phyloP scores from a whole-genome alignment of 768 basidiomycete species.

The Termitomyces sp. region DNA sequence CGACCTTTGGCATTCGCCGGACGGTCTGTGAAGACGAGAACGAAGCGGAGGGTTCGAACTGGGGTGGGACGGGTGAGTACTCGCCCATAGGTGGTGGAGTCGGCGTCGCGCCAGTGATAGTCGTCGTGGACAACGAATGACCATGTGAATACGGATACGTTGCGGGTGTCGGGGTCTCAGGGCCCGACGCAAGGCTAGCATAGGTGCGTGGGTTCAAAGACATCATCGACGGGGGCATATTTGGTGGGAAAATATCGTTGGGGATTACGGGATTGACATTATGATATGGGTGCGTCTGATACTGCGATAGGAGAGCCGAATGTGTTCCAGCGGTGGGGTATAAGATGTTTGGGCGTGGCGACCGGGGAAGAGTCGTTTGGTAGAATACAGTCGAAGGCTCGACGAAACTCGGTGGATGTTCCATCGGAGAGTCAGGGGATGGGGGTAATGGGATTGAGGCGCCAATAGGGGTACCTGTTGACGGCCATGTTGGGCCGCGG shows the following conservation, averaged over 20 bases:
- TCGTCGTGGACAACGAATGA: conserved; percentile 48
- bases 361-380: conserved; percentile 51
- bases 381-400: conserved; percentile 65
- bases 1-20: conserved; percentile 11
- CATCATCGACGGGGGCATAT: conserved; percentile 36
- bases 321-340: conserved; percentile 44
- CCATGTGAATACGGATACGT: conserved; percentile 36
- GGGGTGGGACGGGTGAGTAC: not conserved
- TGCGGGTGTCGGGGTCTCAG: conserved; percentile 39
- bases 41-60: conserved; percentile 15
- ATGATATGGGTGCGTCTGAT: conserved; percentile 32
- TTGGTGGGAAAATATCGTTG: conserved; percentile 39
- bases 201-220: conserved; percentile 31
- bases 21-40: conserved; percentile 18
- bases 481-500: conserved; percentile 33
- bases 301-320: conserved; percentile 39
- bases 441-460: conserved; percentile 42
- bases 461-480: conserved; percentile 33
- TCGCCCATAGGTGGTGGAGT: conserved; percentile 21
- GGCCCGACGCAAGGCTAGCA: conserved; percentile 24
- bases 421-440: conserved; percentile 42
- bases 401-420: conserved; percentile 25
- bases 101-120: conserved; percentile 40
- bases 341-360: conserved; percentile 42
- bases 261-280: conserved; percentile 25